Conservation (phyloP, 1,284 basidiomycete genomes). For the Austroboletus novae-zelandiae region DNA sequence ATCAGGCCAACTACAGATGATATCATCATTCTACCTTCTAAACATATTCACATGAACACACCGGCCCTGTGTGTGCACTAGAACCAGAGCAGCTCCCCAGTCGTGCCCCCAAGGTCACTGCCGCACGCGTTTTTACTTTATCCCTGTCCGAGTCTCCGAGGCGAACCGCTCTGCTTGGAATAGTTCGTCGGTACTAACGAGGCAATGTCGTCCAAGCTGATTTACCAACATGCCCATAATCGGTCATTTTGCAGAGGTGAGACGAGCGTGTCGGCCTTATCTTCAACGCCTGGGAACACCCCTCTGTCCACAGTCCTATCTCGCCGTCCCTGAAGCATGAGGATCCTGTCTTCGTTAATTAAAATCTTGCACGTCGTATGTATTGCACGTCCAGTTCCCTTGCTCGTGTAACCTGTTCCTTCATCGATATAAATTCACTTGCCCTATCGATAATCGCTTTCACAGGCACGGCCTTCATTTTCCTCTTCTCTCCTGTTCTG, state of each 20-base stretch:
- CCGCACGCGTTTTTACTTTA: no score
- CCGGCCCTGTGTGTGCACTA: no score
- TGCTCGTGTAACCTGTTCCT: not conserved
- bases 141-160: no score
- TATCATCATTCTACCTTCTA: not conserved
- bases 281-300: not conserved
- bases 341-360: not conserved
- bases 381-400: no score
- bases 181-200: not conserved
- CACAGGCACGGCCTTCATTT: constrained; percentile 2
- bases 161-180: no score
- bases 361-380: not conserved
- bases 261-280: constrained; percentile 6
- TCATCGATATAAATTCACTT: not conserved
- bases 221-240: not conserved
- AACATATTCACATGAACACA: constrained; percentile 1
- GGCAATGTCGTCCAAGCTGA: not conserved
- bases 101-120: no score
- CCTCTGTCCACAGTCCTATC: not conserved
- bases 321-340: constrained; percentile 7
- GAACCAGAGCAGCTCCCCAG: no score
- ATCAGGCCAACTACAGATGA: not conserved
- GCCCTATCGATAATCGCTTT: not conserved
- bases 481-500: not conserved
- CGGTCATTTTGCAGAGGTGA: not conserved